phyloP scores from a whole-genome alignment of 148 eudicot genomes.

The Vaccinium corymbosum region DNA sequence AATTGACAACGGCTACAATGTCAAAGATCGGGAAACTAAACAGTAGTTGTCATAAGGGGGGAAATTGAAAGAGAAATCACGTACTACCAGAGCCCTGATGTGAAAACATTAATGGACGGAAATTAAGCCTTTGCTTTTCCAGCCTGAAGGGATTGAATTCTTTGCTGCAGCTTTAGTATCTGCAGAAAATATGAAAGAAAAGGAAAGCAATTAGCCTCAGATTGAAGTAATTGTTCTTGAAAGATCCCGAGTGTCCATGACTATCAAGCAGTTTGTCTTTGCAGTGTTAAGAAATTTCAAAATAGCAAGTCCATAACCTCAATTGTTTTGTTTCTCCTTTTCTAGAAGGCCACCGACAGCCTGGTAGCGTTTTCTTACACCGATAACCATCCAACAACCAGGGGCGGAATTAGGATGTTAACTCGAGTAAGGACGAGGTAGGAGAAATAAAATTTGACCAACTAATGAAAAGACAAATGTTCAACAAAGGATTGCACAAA shows the following conservation, averaged over 20 bases:
- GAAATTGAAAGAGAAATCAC: neutral
- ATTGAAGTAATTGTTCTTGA: neutral
- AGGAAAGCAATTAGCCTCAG: neutral
- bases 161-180: conserved; percentile 76
- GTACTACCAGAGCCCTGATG: conserved; percentile 7
- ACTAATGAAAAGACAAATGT: neutral
- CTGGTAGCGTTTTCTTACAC: neutral
- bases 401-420: neutral
- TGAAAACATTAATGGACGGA: neutral
- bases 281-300: neutral
- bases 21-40: neutral
- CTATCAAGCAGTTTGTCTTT: neutral
- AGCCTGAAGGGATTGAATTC: conserved; percentile 78
- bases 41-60: neutral
- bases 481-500: neutral
- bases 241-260: neutral
- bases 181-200: conserved; percentile 24
- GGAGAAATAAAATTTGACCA: neutral
- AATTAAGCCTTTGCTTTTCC: conserved; percentile 77
- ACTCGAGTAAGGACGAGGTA: neutral
- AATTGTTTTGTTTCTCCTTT: neutral
- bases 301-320: neutral
- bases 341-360: neutral
- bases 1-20: neutral
- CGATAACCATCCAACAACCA: neutral